Base-by-base conservation (phyloP, 2,329 filamentous ascomycete genomes). In the Aspergillus awamori region DNA sequence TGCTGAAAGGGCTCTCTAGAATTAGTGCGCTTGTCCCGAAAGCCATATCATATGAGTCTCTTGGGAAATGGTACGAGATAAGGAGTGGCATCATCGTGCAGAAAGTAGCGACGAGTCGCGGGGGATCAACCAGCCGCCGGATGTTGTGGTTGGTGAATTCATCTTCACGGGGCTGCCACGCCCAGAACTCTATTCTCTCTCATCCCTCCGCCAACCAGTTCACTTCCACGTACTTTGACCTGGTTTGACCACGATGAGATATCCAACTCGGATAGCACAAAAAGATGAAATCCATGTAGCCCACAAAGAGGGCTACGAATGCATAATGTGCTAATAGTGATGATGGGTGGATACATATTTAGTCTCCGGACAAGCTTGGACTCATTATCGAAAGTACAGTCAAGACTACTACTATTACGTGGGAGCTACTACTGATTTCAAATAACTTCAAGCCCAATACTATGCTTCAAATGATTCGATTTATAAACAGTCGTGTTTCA, bases 71-170 rank as follows among this genome's bases (percentile, higher is more conserved):
- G 41, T 22, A 11, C 20, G 41, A 45, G 41, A 45, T 45, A 45
- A 45, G 41, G 41, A 45, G 41, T 45, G 41, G 41, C 20, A 24
- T 45, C 20, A 15, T 45, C 41, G 22, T 11, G 22, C 41, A 22
- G 45, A n/a, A 15, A n/a, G 2, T 30, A 13, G 24, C 13, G 24
- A 24, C 24, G 17, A 49, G 24, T 49, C 24, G 45, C 24, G 45
- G 45, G 45, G 45, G 45, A 49, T 49, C 45, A 49, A 49, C 45
- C 24, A 30, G 6, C 22, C 13, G 45, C 22, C 45, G 22, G 22
- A 49, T 49, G 45, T 24, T 49, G 24, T 49, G 45, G 45, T 49
- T 49, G 45, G 45, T 49, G 45, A 49, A 26, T 26, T 13, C 24
- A 24, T 49, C 45, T 49, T 26, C 45, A 30, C 45, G 11, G 24